phyloP scores from a whole-genome alignment of 2,329 filamentous ascomycete genomes.

The Rhynchosporium graminicola region DNA sequence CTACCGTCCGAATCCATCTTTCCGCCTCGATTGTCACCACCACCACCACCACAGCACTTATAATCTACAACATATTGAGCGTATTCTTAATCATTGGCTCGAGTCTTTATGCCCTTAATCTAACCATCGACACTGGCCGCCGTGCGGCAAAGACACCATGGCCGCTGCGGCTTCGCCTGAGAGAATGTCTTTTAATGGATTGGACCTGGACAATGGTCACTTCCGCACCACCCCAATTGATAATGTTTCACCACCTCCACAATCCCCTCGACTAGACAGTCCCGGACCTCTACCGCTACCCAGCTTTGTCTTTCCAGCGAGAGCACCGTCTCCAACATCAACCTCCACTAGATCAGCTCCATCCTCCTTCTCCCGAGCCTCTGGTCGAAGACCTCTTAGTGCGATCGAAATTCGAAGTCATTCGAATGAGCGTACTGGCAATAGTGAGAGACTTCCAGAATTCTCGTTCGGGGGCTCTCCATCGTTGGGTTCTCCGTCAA shows the following conservation, averaged over 20 bases:
- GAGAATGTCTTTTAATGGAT: constrained; percentile 26
- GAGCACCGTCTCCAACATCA: constrained; percentile 16
- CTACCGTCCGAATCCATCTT: neutral
- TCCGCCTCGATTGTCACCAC: neutral
- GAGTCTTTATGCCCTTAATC: constrained; percentile 23
- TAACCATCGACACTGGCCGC: constrained; percentile 24
- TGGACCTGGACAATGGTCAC: constrained; percentile 19
- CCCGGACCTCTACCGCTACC: constrained; percentile 31
- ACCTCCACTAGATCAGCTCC: constrained; percentile 27
- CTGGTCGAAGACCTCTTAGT: constrained; percentile 54
- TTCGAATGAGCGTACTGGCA: constrained; percentile 47
- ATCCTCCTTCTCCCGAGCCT: constrained; percentile 46
- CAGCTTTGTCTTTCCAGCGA: constrained; percentile 35
- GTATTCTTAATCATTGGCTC: constrained; percentile 7
- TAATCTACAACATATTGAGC: neutral
- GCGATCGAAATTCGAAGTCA: constrained; percentile 34
- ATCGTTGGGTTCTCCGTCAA: constrained; percentile 43
- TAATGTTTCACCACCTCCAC: constrained; percentile 13
- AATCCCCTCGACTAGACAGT: constrained; percentile 19
- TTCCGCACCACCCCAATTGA: constrained; percentile 14
- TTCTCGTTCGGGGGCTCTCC: constrained; percentile 21
- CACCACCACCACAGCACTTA: neutral
- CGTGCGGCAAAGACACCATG: constrained; percentile 29
- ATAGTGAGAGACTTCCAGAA: constrained; percentile 17
- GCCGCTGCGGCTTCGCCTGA: constrained; percentile 23